A percentile compares a stretch with the other conserved stretches of the same genome.
Evolutionary conservation across 768 basidiomycete genomes (phyloP).

Genomic region (Rhodotorula kratochvilovae): DNA sequence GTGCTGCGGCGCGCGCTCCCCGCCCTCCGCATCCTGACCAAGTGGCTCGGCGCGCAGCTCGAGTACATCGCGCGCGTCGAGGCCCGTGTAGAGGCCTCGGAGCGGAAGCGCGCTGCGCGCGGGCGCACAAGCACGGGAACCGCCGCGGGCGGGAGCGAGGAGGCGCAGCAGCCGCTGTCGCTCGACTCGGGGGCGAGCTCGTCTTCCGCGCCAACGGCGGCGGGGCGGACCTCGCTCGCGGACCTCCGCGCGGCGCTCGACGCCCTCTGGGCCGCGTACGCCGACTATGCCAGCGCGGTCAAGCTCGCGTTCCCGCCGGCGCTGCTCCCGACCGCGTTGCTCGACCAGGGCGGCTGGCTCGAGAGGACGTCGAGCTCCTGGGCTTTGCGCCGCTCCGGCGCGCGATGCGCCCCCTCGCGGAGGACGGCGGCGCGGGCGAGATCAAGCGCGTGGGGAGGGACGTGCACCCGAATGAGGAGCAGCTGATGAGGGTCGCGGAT

Average conservation of each 20-base stretch:
- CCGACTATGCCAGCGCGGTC: constrained; percentile 62
- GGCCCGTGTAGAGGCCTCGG: constrained; percentile 19
- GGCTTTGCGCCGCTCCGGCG: constrained; percentile 76
- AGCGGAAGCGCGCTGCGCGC: constrained; percentile 3
- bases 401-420: constrained; percentile 54
- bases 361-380: constrained; percentile 87
- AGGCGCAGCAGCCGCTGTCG: constrained; percentile 13
- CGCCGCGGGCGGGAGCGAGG: not conserved
- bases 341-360: constrained; percentile 53
- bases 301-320: constrained; percentile 62
- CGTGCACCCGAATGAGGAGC: constrained; percentile 88
- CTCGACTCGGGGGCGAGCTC: not conserved
- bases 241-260: constrained; percentile 37
- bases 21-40: constrained; percentile 76
- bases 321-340: constrained; percentile 53
- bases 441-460: constrained; percentile 33
- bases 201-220: not conserved
- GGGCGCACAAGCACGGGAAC: constrained; percentile 6
- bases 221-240: not conserved
- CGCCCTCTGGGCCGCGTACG: constrained; percentile 70
- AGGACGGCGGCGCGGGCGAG: constrained; percentile 21
- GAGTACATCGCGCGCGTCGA: constrained; percentile 57
- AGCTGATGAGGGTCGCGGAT: constrained; percentile 87
- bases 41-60: constrained; percentile 78
- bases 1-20: constrained; percentile 79